Evolutionary conservation across 495 filamentous ascomycete genomes (phyloP).

Genomic region (Hypoxylon perforatum): DNA sequence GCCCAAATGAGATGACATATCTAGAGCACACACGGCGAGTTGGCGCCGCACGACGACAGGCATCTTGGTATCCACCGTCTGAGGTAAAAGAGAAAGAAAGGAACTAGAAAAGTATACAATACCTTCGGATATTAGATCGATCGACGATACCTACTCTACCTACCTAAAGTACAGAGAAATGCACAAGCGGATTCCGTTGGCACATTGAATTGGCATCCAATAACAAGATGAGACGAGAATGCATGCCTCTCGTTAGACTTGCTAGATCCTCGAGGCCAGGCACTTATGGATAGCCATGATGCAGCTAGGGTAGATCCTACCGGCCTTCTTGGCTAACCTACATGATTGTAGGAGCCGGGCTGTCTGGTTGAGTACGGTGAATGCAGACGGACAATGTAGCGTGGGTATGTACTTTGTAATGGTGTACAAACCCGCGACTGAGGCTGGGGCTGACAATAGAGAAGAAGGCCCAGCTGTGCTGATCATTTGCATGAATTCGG

Average conservation of each 20-base stretch:
- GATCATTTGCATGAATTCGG: background rate
- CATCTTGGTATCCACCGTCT: background rate
- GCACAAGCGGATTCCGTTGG: background rate
- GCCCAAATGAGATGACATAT: slow-evolving; percentile 7
- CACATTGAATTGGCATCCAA: slow-evolving; percentile 4
- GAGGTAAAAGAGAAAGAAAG: background rate
- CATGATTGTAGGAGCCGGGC: too few relatives aligned
- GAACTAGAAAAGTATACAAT: background rate
- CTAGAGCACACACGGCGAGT: background rate
- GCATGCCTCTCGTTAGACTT: background rate
- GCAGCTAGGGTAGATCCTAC: slow-evolving; percentile 1
- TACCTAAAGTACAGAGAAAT: background rate
- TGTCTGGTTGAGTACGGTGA: background rate
- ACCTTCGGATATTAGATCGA: background rate
- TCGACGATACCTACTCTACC: background rate
- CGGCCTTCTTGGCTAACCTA: background rate
- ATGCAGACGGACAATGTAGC: background rate
- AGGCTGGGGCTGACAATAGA: slow-evolving; percentile 23
- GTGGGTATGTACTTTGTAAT: background rate
- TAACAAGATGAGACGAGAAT: background rate
- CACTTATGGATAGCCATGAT: background rate
- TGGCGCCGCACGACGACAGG: slow-evolving; percentile 9
- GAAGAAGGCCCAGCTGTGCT: too few relatives aligned
- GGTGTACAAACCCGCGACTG: background rate
- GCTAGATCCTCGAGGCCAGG: slow-evolving; percentile 1